Conservation (phyloP, 768 basidiomycete species). For the Suillus americanus region DNA sequence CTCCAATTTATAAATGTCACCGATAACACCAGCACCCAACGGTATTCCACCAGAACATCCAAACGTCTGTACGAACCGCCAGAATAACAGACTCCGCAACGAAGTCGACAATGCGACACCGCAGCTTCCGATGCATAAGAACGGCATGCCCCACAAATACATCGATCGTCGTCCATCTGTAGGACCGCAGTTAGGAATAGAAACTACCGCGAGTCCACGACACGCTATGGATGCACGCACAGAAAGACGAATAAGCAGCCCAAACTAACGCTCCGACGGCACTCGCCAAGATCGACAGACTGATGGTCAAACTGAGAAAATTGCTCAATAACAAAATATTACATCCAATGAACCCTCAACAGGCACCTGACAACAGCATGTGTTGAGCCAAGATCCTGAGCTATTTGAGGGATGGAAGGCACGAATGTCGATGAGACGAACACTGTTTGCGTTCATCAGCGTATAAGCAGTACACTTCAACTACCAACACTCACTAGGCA, state of each 20-base stretch:
- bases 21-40: constrained; percentile 60
- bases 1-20: constrained; percentile 66
- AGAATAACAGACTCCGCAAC: constrained; percentile 51
- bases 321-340: background rate
- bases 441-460: constrained; percentile 38
- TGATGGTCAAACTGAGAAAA: constrained; percentile 44
- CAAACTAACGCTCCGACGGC: constrained; percentile 50
- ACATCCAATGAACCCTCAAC: background rate
- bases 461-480: background rate
- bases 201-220: background rate
- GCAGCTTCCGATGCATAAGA: constrained; percentile 57
- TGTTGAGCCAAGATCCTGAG: constrained; percentile 59
- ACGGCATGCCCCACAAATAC: constrained; percentile 59
- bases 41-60: constrained; percentile 58
- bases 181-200: background rate
- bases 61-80: constrained; percentile 65
- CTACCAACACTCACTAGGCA: constrained; percentile 50
- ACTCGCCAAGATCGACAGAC: constrained; percentile 46
- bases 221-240: constrained; percentile 29
- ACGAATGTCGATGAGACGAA: constrained; percentile 70
- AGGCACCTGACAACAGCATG: constrained; percentile 55
- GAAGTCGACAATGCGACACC: constrained; percentile 51
- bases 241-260: constrained; percentile 52
- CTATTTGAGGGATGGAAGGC: constrained; percentile 73
- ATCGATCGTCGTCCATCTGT: constrained; percentile 65